phyloP scores from a whole-genome alignment of 768 basidiomycete species.

The Lentinula guzmanii region DNA sequence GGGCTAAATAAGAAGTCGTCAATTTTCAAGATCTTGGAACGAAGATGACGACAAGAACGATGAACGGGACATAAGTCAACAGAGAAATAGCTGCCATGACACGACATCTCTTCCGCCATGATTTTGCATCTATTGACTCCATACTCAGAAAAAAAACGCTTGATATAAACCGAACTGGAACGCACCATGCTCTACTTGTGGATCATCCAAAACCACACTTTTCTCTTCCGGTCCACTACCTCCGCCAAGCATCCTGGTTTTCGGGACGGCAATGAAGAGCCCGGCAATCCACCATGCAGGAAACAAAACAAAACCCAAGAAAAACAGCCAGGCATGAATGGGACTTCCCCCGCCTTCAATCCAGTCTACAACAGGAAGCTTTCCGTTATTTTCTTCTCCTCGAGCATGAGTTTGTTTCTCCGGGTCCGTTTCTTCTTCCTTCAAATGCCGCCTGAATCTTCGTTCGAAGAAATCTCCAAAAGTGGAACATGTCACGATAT shows the following conservation, averaged over 20 bases:
- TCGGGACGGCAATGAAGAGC: slow-evolving; percentile 32
- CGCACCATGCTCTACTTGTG: slow-evolving; percentile 50
- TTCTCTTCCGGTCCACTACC: neutral
- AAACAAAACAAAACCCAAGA: slow-evolving; percentile 61
- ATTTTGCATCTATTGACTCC: slow-evolving; percentile 34
- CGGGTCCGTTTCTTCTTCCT: neutral
- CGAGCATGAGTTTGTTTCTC: neutral
- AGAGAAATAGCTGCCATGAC: slow-evolving; percentile 42
- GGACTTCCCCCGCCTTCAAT: slow-evolving; percentile 43
- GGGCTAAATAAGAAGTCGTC: neutral
- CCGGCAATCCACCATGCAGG: slow-evolving; percentile 62
- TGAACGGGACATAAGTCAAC: slow-evolving; percentile 52
- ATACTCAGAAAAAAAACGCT: neutral
- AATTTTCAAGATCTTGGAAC: neutral
- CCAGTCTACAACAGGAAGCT: slow-evolving; percentile 37
- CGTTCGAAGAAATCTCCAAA: neutral
- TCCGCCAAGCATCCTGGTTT: neutral
- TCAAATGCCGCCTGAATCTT: neutral
- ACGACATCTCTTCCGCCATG: slow-evolving; percentile 53
- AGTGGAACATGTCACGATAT: neutral
- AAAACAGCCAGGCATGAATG: slow-evolving; percentile 73
- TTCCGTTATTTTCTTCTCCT: slow-evolving; percentile 13
- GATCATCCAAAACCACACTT: slow-evolving; percentile 43
- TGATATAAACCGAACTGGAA: neutral
- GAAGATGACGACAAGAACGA: slow-evolving; percentile 47